A percentile compares a stretch with the other conserved stretches of the same genome.
Conservation (phyloP, 768 basidiomycete species). For the Suillus variegatus region DNA sequence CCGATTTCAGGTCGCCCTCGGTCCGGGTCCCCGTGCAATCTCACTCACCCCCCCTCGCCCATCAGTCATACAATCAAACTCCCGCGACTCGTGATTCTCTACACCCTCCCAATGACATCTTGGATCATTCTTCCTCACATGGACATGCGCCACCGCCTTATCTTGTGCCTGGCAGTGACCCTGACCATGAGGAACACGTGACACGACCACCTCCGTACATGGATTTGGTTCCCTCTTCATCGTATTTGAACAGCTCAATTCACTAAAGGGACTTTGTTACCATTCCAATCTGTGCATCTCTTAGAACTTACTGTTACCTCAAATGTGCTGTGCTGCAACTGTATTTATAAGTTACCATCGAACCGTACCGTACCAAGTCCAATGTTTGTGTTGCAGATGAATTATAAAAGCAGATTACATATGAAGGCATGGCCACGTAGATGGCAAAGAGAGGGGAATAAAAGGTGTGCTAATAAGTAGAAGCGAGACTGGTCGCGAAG, state of each 20-base stretch:
- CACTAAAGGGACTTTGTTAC: background rate
- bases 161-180: conserved; percentile 51
- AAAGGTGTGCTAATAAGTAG: background rate
- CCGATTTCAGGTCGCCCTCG: conserved; percentile 55
- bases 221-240: conserved; percentile 38
- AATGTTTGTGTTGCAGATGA: conserved; percentile 18
- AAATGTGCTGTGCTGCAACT: conserved; percentile 3
- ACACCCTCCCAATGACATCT: conserved; percentile 31
- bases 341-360: conserved; percentile 7
- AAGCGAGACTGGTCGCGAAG: conserved; percentile 8
- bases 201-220: conserved; percentile 64
- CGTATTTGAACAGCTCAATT: conserved; percentile 14
- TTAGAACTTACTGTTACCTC: background rate
- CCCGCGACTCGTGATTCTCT: conserved; percentile 33
- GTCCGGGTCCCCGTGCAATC: conserved; percentile 20
- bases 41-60: conserved; percentile 31
- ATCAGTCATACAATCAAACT: conserved; percentile 32
- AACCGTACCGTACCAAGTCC: conserved; percentile 10
- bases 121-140: conserved; percentile 41
- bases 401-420: conserved; percentile 33
- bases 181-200: conserved; percentile 52
- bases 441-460: conserved; percentile 14
- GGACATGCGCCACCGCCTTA: conserved; percentile 81
- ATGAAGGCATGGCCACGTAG: conserved; percentile 25
- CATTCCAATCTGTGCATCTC: background rate